These are phyloP conservation scores for Rauvolfia tetraphylla DNA, from an alignment of 257 asterid genomes.

Conservation along the genomic window DNA sequence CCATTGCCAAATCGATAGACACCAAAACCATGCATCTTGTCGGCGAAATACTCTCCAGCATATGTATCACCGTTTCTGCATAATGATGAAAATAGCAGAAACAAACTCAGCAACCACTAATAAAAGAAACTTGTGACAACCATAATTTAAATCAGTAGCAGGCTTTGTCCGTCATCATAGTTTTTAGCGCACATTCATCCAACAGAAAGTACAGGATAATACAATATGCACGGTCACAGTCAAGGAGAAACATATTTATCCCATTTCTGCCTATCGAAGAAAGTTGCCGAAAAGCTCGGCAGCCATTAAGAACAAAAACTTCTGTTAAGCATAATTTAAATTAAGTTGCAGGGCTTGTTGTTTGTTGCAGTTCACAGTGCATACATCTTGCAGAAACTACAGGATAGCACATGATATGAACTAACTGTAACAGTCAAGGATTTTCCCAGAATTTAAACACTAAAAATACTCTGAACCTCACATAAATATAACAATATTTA, in stretches of 20 bases:
- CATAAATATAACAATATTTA: not conserved
- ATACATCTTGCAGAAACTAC: not conserved
- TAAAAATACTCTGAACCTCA: not conserved
- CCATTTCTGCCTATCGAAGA: constrained; percentile 52
- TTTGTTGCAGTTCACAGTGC: not conserved
- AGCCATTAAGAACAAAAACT: not conserved
- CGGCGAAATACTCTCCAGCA: constrained; percentile 76
- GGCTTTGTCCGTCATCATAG: not conserved
- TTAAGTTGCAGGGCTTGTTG: not conserved
- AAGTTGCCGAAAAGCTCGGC: constrained; percentile 10
- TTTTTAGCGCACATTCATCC: not conserved
- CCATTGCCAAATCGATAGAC: constrained; percentile 66
- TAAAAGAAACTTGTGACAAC: not conserved
- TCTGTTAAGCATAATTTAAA: not conserved
- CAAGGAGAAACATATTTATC: constrained; percentile 40
- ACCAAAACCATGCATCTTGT: constrained; percentile 78
- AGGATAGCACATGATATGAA: not conserved
- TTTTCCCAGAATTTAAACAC: not conserved
- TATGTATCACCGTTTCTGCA: constrained; percentile 74
- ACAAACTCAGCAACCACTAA: constrained; percentile 6
- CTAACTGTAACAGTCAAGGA: not conserved
- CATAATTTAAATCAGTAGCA: not conserved
- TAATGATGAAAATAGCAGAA: constrained; percentile 7
- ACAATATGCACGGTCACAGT: no score
- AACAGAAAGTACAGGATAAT: not conserved